Percentiles rank a stretch among this genome's conserved stretches.
Conservation (phyloP, 1,284 basidiomycete species). For the Pseudomicrostroma phylloplanum region DNA sequence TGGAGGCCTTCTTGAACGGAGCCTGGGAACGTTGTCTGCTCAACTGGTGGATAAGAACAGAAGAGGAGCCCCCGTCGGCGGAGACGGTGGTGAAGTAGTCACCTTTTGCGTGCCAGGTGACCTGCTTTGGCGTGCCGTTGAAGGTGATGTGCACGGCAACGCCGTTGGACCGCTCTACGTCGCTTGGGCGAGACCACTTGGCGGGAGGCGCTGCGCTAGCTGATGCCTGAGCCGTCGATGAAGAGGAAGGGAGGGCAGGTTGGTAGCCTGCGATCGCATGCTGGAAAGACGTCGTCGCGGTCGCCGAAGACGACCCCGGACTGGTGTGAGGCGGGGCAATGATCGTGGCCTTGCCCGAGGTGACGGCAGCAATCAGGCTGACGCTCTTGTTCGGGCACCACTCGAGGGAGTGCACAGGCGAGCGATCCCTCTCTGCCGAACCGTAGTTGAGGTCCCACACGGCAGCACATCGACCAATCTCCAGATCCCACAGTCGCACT, state of each 20-base stretch:
- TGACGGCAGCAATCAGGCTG: conserved; percentile 68
- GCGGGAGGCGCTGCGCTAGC: conserved; percentile 52
- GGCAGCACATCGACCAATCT: conserved; percentile 81
- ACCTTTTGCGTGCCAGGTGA: conserved; percentile 87
- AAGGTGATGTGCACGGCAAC: conserved; percentile 51
- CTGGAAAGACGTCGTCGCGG: conserved; percentile 37
- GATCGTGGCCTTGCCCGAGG: conserved; percentile 72
- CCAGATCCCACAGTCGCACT: conserved; percentile 88
- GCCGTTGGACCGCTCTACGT: conserved; percentile 55
- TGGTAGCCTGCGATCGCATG: conserved; percentile 32
- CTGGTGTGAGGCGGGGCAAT: conserved; percentile 63
- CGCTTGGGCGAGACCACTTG: conserved; percentile 56
- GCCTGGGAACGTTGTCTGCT: conserved; percentile 90
- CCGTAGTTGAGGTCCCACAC: conserved; percentile 66
- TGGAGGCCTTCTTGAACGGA: conserved; percentile 82
- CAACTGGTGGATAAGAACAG: conserved; percentile 90
- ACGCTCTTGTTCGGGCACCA: conserved; percentile 89
- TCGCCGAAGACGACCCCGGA: conserved; percentile 55
- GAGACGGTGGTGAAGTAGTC: conserved; percentile 88
- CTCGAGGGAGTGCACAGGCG: conserved; percentile 69
- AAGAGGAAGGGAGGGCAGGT: conserved; percentile 27
- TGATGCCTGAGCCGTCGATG: conserved; percentile 19
- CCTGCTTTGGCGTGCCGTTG: conserved; percentile 74
- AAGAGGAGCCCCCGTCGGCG: conserved; percentile 55
- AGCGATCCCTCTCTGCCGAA: conserved; percentile 31